Percentiles rank a stretch among this genome's conserved stretches.
Conservation (phyloP, 177 flowering plant species). For the Telopea speciosissima region DNA sequence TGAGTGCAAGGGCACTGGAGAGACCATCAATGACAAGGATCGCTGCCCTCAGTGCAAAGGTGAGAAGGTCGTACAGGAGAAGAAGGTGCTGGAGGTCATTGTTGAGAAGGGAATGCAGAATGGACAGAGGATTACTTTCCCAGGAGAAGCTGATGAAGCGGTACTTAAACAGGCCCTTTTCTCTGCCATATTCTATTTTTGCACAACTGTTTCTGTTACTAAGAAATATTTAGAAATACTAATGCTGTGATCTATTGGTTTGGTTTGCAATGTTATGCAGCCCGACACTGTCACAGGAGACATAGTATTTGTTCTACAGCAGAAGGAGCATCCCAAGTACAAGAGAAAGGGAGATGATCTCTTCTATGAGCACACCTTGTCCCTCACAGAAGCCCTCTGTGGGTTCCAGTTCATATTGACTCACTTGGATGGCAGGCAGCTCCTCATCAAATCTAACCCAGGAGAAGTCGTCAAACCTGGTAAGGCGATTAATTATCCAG, state of each 20-base stretch:
- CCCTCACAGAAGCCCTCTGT: constrained; percentile 70
- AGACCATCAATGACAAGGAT: constrained; percentile 71
- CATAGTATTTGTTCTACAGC: constrained; percentile 68
- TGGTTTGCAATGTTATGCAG: constrained; percentile 32
- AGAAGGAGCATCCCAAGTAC: constrained; percentile 74
- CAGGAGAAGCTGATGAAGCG: constrained; percentile 96
- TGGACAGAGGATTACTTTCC: constrained; percentile 84
- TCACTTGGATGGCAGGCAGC: constrained; percentile 70
- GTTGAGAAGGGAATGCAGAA: constrained; percentile 97
- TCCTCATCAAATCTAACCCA: constrained; percentile 68
- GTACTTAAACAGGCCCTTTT: constrained; percentile 26
- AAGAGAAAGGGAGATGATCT: constrained; percentile 77
- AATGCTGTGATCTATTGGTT: background rate
- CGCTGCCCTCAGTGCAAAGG: constrained; percentile 88
- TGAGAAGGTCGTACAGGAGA: constrained; percentile 85
- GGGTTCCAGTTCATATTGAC: constrained; percentile 71
- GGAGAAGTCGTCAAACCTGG: constrained; percentile 92
- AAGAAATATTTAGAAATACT: too few species aligned
- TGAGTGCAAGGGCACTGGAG: constrained; percentile 84
- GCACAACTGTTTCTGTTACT: background rate
- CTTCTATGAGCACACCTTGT: constrained; percentile 58
- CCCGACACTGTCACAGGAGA: constrained; percentile 81
- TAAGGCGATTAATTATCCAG: constrained; percentile 16
- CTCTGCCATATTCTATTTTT: background rate
- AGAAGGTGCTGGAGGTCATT: constrained; percentile 77